Evolutionary conservation across 148 eudicot genomes (phyloP), one percentile per base, ranked within the genome.

Genomic region (Polygonum maritimum): DNA sequence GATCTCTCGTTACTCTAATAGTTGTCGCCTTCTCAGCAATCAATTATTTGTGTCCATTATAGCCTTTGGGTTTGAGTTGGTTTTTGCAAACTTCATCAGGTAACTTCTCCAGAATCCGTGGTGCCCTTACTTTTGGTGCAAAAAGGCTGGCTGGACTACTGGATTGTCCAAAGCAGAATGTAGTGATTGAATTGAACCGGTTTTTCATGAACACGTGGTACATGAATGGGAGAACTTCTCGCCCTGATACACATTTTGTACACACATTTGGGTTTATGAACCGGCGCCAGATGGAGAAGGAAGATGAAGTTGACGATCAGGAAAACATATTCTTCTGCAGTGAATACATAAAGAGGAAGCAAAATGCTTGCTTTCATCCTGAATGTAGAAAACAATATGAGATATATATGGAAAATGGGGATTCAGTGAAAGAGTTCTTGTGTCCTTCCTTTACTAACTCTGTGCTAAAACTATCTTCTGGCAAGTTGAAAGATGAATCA

Each of bases 81-180:
- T 63, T 33, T 63, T 33, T 63, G 14, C 51, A 18, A 6, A 35
- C 12, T 21, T 21, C 81, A 71, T 48, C 85, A 94, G 98, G 98
- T 65, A 94, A 94, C 48, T 91, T 90, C 69, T 91, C 80, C 80
- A 86, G 98, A 75, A 94, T 94, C 79, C 98, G 98, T 74, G 91
- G 97, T 84, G 98, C 98, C 18, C 91, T 94, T 84, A 85, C 88
- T 35, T 90, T 87, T 81, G 98, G 97, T 74, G 98, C 98, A 5
- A 87, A 89, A 78, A 88, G 86, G 80, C 82, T 94, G 78, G 91
- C 94, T 21, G 86, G 88, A 81, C 78, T 94, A 74, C 88, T 94
- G 38, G 91, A 91, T 71, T 94, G 97, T 77, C 92, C 97, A 5
- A 81, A 83, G 78, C 95, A 91, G 73, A 84, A 87, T 74, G 76